phyloP scores from a whole-genome alignment of 164 flowering plant species.

The Amborella trichopoda region DNA sequence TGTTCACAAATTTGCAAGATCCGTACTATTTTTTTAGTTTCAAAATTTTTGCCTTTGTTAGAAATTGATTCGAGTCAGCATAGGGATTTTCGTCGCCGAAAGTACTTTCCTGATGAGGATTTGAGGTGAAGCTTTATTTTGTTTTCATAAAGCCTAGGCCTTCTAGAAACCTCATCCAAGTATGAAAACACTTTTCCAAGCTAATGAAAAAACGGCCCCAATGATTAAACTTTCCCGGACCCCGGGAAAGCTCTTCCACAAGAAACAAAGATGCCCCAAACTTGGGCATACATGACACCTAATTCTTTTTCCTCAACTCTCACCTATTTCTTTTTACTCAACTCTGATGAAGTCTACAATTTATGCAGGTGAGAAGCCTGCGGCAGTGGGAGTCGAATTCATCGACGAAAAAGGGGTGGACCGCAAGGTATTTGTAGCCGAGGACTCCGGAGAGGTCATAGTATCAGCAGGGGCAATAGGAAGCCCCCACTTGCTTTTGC shows the following conservation, averaged over 20 bases:
- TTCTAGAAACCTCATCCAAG: too few relatives aligned
- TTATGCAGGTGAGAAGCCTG: conserved; percentile 40
- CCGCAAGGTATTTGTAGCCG: conserved; percentile 42
- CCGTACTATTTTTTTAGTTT: too few relatives aligned
- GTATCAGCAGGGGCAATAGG: conserved; percentile 79
- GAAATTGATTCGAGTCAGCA: too few relatives aligned
- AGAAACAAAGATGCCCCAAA: not conserved
- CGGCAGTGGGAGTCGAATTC: conserved; percentile 72
- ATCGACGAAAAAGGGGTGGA: conserved; percentile 65
- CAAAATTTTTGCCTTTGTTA: too few relatives aligned
- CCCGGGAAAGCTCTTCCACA: not conserved
- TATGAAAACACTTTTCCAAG: not conserved
- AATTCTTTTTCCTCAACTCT: not conserved
- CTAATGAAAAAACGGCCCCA: not conserved
- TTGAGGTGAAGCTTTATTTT: too few relatives aligned
- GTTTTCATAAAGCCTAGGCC: too few relatives aligned
- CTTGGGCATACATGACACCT: not conserved
- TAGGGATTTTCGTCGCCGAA: too few relatives aligned
- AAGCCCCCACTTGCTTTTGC: conserved; percentile 69
- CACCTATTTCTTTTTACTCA: not conserved
- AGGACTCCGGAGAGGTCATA: conserved; percentile 49
- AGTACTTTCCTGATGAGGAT: too few relatives aligned
- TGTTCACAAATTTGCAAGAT: too few relatives aligned
- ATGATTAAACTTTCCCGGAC: not conserved
- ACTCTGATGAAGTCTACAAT: not conserved